Conservation (phyloP, 169 alveolate genomes). For the Sarcocystis neurona region DNA sequence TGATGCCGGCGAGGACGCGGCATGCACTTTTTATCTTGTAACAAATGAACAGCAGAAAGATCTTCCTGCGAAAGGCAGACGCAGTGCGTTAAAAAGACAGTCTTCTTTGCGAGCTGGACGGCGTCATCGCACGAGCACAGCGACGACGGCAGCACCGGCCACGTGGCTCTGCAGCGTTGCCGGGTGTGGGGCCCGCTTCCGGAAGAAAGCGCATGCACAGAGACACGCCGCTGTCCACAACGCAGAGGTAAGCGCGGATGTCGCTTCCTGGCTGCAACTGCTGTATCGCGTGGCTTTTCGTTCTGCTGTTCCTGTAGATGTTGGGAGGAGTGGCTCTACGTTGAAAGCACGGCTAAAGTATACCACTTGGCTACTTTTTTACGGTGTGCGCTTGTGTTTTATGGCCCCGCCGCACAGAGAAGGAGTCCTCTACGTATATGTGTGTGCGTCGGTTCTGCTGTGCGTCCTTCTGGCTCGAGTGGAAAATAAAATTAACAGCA, state of each 20-base stretch:
- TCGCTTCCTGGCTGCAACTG: background rate
- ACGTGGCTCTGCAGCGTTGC: background rate
- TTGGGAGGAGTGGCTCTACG: background rate
- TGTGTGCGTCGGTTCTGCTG: background rate
- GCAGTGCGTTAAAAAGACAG: no score
- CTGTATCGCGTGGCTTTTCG: background rate
- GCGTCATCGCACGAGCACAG: no score
- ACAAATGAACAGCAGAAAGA: no score
- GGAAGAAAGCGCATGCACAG: conserved; percentile 19
- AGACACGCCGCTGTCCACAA: conserved; percentile 20
- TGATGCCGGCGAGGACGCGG: no score
- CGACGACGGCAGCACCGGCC: background rate
- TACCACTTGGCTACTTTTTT: background rate
- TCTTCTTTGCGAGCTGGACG: no score
- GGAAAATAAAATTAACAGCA: background rate
- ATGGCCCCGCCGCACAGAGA: background rate
- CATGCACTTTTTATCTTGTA: no score
- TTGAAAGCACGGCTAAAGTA: background rate
- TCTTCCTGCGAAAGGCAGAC: no score
- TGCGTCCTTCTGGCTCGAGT: background rate
- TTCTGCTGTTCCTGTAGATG: background rate
- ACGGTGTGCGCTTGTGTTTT: background rate
- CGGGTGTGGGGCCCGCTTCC: conserved; percentile 28
- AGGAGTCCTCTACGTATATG: background rate
- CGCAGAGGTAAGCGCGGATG: conserved; percentile 5